Conservation (phyloP, 148 eudicot genomes). For the Euryodendron excelsum region DNA sequence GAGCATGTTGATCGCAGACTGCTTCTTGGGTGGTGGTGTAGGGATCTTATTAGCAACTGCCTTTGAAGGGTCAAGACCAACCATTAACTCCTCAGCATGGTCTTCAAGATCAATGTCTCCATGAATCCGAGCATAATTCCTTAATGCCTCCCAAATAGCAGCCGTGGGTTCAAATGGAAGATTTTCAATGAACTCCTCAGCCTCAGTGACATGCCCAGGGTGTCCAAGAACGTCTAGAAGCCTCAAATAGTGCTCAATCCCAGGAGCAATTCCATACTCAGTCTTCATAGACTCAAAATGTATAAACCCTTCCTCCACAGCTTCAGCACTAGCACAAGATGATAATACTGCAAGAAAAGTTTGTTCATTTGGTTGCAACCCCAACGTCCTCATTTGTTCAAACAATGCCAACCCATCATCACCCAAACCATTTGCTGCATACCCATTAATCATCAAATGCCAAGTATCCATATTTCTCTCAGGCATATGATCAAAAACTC, state of each 20-base stretch:
- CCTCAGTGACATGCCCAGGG: conserved; percentile 71
- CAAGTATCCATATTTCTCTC: conserved; percentile 50
- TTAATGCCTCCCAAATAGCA: conserved; percentile 73
- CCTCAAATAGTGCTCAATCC: conserved; percentile 67
- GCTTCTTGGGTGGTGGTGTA: conserved; percentile 79
- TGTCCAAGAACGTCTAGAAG: conserved; percentile 73
- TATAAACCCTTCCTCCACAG: conserved; percentile 75
- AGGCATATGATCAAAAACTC: conserved; percentile 68
- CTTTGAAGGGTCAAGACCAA: conserved; percentile 67
- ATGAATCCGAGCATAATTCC: conserved; percentile 76
- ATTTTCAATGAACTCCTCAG: conserved; percentile 57
- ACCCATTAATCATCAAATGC: conserved; percentile 55
- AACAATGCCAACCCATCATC: conserved; percentile 51
- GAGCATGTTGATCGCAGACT: conserved; percentile 62
- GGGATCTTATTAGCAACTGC: conserved; percentile 57
- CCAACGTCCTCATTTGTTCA: conserved; percentile 52
- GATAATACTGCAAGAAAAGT: conserved; percentile 68
- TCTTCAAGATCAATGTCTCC: conserved; percentile 94
- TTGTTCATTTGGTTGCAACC: conserved; percentile 49
- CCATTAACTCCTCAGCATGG: conserved; percentile 62
- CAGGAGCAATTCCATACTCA: conserved; percentile 66
- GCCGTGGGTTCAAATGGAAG: conserved; percentile 62
- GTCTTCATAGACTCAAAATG: conserved; percentile 66
- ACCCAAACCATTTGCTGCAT: conserved; percentile 46
- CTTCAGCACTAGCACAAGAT: conserved; percentile 85